These are phyloP conservation scores for Simplicillium sp. DNA, from an alignment of 2,329 filamentous ascomycete species.

Conservation along the genomic window DNA sequence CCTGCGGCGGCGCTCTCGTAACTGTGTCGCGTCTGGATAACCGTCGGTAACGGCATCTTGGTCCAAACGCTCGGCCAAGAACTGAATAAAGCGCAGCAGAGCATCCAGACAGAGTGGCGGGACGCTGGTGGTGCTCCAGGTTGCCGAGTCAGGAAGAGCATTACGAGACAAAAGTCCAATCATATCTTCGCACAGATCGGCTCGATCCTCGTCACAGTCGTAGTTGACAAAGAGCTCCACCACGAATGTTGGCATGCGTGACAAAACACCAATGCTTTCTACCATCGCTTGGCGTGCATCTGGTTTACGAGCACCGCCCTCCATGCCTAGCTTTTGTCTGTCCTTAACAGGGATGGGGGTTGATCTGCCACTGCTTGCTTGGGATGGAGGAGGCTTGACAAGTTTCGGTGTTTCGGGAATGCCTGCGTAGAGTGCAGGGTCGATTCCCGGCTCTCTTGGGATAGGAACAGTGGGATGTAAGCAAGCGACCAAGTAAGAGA, in stretches of 20 bases:
- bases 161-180: slow-evolving; percentile 87
- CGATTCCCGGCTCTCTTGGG: slow-evolving; percentile 79
- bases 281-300: slow-evolving; percentile 98
- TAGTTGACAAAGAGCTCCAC: slow-evolving; percentile 96
- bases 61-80: slow-evolving; percentile 77
- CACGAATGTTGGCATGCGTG: slow-evolving; percentile 90
- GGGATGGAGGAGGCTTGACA: slow-evolving; percentile 66
- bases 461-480: slow-evolving; percentile 92
- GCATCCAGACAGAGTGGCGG: slow-evolving; percentile 91
- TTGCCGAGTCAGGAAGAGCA: slow-evolving; percentile 91
- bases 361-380: slow-evolving; percentile 67
- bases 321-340: slow-evolving; percentile 82
- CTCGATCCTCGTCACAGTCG: slow-evolving; percentile 86
- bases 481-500: slow-evolving; percentile 90
- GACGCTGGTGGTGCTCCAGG: slow-evolving; percentile 98
- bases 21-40: slow-evolving; percentile 52
- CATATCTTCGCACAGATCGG: slow-evolving; percentile 91
- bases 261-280: slow-evolving; percentile 84
- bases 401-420: slow-evolving; percentile 87
- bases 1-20: slow-evolving; percentile 64
- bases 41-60: slow-evolving; percentile 55
- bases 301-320: slow-evolving; percentile 83
- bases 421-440: slow-evolving; percentile 83
- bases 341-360: slow-evolving; percentile 91
- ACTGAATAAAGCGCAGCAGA: slow-evolving; percentile 82